Percentiles rank a stretch among this genome's conserved stretches.
Evolutionary conservation across 164 flowering plant species (phyloP).

Genomic region (Umbellularia californica): DNA sequence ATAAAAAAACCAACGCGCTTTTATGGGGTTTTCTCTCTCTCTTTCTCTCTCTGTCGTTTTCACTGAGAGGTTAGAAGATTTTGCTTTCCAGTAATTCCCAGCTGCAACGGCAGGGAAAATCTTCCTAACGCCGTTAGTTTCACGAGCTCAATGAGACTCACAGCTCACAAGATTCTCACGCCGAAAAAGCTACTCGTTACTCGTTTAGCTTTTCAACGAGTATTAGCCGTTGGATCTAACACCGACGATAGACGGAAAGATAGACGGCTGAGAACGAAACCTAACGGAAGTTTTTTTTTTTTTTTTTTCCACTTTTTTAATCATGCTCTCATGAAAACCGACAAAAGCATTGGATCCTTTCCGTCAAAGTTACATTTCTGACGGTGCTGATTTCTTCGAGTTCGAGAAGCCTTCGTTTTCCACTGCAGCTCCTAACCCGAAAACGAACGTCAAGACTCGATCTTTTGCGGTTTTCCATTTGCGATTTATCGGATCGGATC

Average conservation of each 20-base stretch:
- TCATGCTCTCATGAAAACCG: no score
- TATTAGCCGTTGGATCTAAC: not conserved
- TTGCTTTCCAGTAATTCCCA: not conserved
- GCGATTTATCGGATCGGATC: no score
- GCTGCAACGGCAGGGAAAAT: not conserved
- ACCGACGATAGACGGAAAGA: not conserved
- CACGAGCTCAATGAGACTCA: not conserved
- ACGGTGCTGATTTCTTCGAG: no score
- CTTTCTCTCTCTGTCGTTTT: not conserved
- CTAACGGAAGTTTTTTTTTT: no score
- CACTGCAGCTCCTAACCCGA: no score
- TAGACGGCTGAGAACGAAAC: no score
- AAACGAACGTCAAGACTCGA: no score
- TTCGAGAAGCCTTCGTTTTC: no score
- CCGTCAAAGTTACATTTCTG: no score
- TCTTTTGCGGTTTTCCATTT: no score
- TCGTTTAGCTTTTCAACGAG: not conserved
- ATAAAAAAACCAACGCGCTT: conserved; percentile 8
- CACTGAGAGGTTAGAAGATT: not conserved
- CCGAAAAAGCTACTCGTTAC: not conserved
- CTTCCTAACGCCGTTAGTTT: not conserved
- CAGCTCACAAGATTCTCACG: conserved; percentile 2
- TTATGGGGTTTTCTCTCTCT: not conserved
- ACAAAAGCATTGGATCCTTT: no score
- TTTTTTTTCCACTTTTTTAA: no score